Evolutionary conservation across 345 rosid genomes (phyloP).

Genomic region (Brassica nigra): DNA sequence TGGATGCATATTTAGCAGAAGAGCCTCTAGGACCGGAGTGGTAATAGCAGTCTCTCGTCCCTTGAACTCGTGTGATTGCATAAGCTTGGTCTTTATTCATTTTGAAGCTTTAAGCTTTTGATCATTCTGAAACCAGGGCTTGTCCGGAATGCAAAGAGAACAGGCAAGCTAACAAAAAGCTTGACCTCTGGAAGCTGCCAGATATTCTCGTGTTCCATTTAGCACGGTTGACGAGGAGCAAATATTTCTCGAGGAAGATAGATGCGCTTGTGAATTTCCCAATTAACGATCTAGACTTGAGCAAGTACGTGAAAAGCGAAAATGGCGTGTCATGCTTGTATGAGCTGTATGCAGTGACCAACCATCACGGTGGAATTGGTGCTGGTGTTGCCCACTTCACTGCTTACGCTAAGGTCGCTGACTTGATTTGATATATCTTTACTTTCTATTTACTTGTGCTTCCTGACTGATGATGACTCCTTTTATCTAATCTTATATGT

Average conservation of each 20-base stretch:
- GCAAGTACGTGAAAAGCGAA: slow-evolving; percentile 66
- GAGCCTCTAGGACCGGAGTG: slow-evolving; percentile 98
- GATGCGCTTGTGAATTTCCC: slow-evolving; percentile 90
- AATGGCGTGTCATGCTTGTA: slow-evolving; percentile 63
- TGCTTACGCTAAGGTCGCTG: slow-evolving; percentile 82
- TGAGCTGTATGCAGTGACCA: slow-evolving; percentile 87
- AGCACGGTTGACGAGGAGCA: slow-evolving; percentile 86
- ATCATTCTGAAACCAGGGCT: slow-evolving; percentile 53
- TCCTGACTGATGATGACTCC: no score
- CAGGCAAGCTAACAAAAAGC: slow-evolving; percentile 90
- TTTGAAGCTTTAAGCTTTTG: neutral
- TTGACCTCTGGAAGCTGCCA: slow-evolving; percentile 95
- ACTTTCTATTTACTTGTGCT: no score
- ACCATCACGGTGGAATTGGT: slow-evolving; percentile 95
- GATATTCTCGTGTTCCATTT: slow-evolving; percentile 90
- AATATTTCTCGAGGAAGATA: slow-evolving; percentile 86
- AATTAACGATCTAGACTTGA: slow-evolving; percentile 77
- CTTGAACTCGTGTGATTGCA: slow-evolving; percentile 7
- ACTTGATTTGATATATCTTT: neutral
- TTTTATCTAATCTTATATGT: no score
- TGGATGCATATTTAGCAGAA: slow-evolving; percentile 93
- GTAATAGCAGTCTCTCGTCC: slow-evolving; percentile 41
- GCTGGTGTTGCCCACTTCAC: slow-evolving; percentile 85
- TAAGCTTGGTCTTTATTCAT: neutral
- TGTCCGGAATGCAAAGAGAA: slow-evolving; percentile 95